phyloP scores from a whole-genome alignment of 1,139 yeast genomes.

The Williopsis jadinii region DNA sequence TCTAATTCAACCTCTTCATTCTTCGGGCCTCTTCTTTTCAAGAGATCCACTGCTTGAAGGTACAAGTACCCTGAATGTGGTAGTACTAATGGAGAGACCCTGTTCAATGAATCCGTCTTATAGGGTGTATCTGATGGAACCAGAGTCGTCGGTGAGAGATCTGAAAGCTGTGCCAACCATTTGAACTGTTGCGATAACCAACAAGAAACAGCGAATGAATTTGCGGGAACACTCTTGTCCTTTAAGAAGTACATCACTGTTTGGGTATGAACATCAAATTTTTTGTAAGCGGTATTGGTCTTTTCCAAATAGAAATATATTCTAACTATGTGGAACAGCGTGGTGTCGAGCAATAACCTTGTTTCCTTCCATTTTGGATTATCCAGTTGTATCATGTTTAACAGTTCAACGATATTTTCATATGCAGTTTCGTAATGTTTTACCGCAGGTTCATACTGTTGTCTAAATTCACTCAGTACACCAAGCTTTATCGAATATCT shows the following conservation, averaged over 20 bases:
- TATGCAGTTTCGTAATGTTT: conserved; percentile 43
- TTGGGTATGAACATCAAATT: conserved; percentile 56
- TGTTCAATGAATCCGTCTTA: conserved; percentile 22
- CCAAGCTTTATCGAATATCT: conserved; percentile 45
- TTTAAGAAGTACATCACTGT: conserved; percentile 32
- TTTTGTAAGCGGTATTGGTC: conserved; percentile 51
- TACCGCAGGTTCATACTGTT: conserved; percentile 38
- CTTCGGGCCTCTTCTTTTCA: conserved; percentile 20
- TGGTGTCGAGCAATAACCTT: conserved; percentile 47
- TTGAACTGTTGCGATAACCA: conserved; percentile 37
- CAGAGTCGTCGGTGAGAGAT: conserved; percentile 26
- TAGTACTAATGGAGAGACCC: conserved; percentile 26
- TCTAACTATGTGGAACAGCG: conserved; percentile 58
- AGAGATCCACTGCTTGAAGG: conserved; percentile 32
- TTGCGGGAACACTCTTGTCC: conserved; percentile 17
- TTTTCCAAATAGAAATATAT: conserved; percentile 56
- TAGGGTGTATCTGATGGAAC: conserved; percentile 32
- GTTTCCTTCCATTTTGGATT: conserved; percentile 34
- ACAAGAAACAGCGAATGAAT: conserved; percentile 30
- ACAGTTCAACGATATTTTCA: conserved; percentile 35
- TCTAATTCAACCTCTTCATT: conserved; percentile 5
- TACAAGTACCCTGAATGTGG: conserved; percentile 43
- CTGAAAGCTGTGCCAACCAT: conserved; percentile 54
- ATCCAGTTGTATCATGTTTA: conserved; percentile 23
- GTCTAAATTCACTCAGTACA: conserved; percentile 38